phyloP scores from a whole-genome alignment of 208 protist species.

The Tetramitus jugosus region DNA sequence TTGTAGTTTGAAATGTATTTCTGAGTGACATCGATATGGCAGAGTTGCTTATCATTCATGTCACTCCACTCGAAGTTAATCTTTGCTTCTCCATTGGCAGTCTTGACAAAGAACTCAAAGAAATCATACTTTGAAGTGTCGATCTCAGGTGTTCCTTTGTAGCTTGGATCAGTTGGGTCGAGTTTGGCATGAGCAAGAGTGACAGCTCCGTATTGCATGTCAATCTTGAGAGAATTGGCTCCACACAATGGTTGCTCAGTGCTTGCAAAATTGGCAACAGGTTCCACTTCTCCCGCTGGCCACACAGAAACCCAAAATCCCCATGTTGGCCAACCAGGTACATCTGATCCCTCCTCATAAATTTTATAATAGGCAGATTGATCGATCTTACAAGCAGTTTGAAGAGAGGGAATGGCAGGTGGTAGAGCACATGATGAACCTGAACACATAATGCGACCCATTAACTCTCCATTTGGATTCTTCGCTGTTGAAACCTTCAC shows the following conservation, averaged over 20 bases:
- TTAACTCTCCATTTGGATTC: conserved; percentile 9
- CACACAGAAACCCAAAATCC: no score
- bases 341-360: not conserved
- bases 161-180: not conserved
- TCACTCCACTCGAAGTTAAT: not conserved
- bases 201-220: not conserved
- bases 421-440: not conserved
- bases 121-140: not conserved
- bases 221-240: not conserved
- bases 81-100: not conserved
- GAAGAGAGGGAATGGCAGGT: not conserved
- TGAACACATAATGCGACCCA: not conserved
- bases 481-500: not conserved
- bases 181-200: not conserved
- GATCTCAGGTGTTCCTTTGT: not conserved
- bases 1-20: not conserved
- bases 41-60: no score
- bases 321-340: not conserved
- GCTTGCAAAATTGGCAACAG: not conserved
- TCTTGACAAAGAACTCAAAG: not conserved
- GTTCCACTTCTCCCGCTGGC: no score
- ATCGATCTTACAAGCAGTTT: not conserved
- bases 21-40: no score
- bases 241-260: not conserved
- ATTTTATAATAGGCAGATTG: not conserved